Base-by-base conservation (phyloP, 352 stramenopile genomes). In the Phytophthora lateralis region DNA sequence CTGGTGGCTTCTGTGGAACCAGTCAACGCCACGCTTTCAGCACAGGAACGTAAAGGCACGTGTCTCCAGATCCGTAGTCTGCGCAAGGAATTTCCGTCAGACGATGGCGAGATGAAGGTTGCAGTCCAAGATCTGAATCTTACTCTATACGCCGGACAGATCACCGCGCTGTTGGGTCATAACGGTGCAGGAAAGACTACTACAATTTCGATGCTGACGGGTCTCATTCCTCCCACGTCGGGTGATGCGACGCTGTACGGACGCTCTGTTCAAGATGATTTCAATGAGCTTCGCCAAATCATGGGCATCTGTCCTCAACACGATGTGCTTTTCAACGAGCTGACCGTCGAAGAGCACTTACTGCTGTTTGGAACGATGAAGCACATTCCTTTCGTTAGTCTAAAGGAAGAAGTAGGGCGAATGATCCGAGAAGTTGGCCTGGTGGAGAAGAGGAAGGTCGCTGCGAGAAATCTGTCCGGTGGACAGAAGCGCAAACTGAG, bases 301-400 rank as follows among this genome's bases (percentile, higher is more conserved):
- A 89, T 98, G 65, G 96, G 96, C 39, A 89, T 99, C 44, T 99
- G 97, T 72, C 87, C 97, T 2, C 97, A 99, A 65, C 95, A 99
- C 69, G 95, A 99, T 69, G 96, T 98, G 27, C 71, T 99, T 1
- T 98, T 97, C 59, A 87, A 91, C 32, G 71, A 97, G 17, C 71
- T 99, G 35, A 98, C 96, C 1, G 97, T 99, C 12, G 63, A 90
- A 39, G 97, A 99, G 66, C 96, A 99, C 63, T 73, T 99, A 35
- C 42, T 82, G 50, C 88, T 99, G 55, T 98, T 98, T 64, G 91
- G 85, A 14, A 81, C 77, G 27, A 82, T 99, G 54, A 98, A 99
- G 63, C 79, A 89, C 30, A 67, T 97, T 11, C 58, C 90, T 20
- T 30, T 60, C 7, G 21, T 64, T 14, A 66, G 60, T 1, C 49